Percentiles rank a stretch among this genome's conserved stretches.
phyloP scores from a whole-genome alignment of 192 early-diverging fungal species.

The Rhizophagus prolifer region DNA sequence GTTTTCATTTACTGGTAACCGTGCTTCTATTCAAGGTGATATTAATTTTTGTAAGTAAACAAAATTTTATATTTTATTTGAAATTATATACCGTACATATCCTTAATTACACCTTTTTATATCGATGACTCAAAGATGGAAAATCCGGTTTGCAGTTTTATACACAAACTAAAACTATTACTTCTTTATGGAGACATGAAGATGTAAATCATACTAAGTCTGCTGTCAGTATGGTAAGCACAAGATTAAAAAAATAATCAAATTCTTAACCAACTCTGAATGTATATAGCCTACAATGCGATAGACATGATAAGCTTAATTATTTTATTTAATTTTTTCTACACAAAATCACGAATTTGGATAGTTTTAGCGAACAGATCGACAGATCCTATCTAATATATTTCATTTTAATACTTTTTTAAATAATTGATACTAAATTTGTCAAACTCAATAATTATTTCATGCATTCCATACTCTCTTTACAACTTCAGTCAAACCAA shows the following conservation, averaged over 20 bases:
- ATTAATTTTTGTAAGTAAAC: slow-evolving; percentile 76
- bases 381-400: too few species aligned
- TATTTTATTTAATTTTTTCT: background rate
- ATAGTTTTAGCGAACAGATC: too few species aligned
- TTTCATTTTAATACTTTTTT: too few species aligned
- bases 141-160: slow-evolving; percentile 79
- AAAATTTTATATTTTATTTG: background rate
- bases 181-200: slow-evolving; percentile 88
- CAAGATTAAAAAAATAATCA: slow-evolving; percentile 32
- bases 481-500: slow-evolving; percentile 90
- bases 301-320: slow-evolving; percentile 2
- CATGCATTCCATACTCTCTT: slow-evolving; percentile 85
- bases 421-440: too few species aligned
- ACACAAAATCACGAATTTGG: too few species aligned
- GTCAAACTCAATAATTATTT: background rate
- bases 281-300: slow-evolving; percentile 24
- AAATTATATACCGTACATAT: background rate
- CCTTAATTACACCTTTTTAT: too few species aligned
- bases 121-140: slow-evolving; percentile 41
- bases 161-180: slow-evolving; percentile 93
- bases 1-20: slow-evolving; percentile 93
- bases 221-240: slow-evolving; percentile 88
- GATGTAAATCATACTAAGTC: slow-evolving; percentile 69
- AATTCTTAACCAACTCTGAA: slow-evolving; percentile 12
- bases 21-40: slow-evolving; percentile 90